These are phyloP conservation scores for Cenchrus americanus DNA, from an alignment of 176 grass and related monocot species.

Conservation along the genomic window DNA sequence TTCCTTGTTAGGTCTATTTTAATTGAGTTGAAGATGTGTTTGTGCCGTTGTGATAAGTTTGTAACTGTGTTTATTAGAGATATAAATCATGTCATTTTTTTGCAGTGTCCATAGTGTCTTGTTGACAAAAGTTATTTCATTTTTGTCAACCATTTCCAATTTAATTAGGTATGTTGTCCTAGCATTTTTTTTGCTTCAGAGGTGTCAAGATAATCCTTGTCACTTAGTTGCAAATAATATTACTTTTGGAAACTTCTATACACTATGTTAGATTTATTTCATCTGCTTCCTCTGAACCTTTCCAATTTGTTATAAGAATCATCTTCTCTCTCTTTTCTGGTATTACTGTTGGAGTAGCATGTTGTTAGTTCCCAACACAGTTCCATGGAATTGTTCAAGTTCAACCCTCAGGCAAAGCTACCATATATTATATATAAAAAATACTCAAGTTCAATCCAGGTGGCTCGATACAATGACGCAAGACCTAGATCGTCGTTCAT, in stretches of 20 bases:
- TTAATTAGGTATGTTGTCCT: not conserved
- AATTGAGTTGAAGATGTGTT: not conserved
- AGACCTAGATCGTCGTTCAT: not conserved
- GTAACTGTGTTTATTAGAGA: not conserved
- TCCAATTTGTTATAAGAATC: too few relatives aligned
- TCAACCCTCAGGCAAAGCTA: not conserved
- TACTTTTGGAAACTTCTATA: not conserved
- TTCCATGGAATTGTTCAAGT: not conserved
- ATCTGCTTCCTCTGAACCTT: too few relatives aligned
- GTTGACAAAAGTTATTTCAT: not conserved
- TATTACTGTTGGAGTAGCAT: not conserved
- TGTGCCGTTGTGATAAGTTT: not conserved
- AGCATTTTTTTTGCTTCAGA: not conserved
- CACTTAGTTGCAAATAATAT: not conserved
- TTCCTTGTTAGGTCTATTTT: not conserved
- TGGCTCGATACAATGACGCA: slow-evolving; percentile 27
- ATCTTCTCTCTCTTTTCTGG: not conserved
- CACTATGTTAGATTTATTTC: not conserved
- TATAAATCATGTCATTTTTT: not conserved
- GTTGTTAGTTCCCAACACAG: not conserved
- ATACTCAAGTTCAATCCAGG: not conserved
- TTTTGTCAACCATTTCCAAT: not conserved
- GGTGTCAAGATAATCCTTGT: not conserved
- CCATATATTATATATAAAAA: too few relatives aligned
- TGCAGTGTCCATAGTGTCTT: not conserved